phyloP scores from a whole-genome alignment of 192 early-diverging fungal genomes.

The Pilaira anomala region DNA sequence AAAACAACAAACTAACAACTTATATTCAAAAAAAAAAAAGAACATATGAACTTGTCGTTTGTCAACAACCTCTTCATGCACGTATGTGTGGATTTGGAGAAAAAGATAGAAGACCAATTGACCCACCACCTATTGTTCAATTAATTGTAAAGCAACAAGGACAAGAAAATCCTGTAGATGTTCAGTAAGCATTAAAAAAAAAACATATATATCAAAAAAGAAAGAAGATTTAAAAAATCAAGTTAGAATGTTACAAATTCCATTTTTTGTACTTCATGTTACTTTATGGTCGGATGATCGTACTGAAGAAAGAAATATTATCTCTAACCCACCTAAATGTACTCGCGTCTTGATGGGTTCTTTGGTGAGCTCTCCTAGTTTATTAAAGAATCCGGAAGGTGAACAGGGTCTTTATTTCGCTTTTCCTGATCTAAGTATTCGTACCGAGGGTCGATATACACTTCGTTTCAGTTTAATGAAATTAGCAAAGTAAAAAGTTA shows the following conservation, averaged over 20 bases:
- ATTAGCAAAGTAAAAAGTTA: slow-evolving; percentile 31
- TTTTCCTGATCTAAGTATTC: slow-evolving; percentile 74
- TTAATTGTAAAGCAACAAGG: slow-evolving; percentile 58
- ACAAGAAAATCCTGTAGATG: slow-evolving; percentile 47
- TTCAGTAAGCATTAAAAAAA: no score
- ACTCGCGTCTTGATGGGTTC: slow-evolving; percentile 64
- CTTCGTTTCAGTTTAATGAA: slow-evolving; percentile 70
- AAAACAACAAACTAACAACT: no score
- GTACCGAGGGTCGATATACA: slow-evolving; percentile 68
- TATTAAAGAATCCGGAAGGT: slow-evolving; percentile 51
- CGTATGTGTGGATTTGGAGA: slow-evolving; percentile 82
- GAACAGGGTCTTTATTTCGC: slow-evolving; percentile 73
- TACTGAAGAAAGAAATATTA: slow-evolving; percentile 53
- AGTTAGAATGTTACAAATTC: slow-evolving; percentile 42
- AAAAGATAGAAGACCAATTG: slow-evolving; percentile 75
- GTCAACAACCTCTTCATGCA: slow-evolving; percentile 72
- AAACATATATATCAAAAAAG: no score
- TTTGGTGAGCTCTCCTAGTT: slow-evolving; percentile 56
- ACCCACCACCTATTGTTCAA: slow-evolving; percentile 74
- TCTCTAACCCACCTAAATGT: slow-evolving; percentile 54
- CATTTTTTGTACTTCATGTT: slow-evolving; percentile 59
- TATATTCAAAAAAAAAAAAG: slow-evolving; percentile 27
- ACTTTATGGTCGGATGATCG: slow-evolving; percentile 61
- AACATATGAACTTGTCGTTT: slow-evolving; percentile 58
- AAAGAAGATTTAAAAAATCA: slow-evolving; percentile 3